phyloP scores from a whole-genome alignment of 352 stramenopile genomes.

The Pythium pyrilobum region DNA sequence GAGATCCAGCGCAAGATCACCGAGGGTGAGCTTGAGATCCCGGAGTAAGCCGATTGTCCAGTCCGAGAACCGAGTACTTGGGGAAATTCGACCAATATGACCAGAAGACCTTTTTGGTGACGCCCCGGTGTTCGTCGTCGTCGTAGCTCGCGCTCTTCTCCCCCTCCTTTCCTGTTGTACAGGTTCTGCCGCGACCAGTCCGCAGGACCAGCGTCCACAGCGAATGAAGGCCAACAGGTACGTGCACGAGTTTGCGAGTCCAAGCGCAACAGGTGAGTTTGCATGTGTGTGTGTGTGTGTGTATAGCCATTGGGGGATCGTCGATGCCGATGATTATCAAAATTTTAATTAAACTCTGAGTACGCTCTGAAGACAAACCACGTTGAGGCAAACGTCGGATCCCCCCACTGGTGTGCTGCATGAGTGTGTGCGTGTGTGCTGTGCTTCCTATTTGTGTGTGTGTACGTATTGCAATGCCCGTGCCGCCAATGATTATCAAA shows the following conservation, averaged over 20 bases:
- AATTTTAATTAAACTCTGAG: slow-evolving; percentile 26
- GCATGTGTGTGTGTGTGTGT: slow-evolving; percentile 4
- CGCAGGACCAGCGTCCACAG: no score
- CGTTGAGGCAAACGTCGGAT: slow-evolving; percentile 6
- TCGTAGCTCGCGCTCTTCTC: background rate
- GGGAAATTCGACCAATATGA: slow-evolving; percentile 15
- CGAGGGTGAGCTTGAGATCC: slow-evolving; percentile 96
- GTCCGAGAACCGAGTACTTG: background rate
- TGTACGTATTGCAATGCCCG: background rate
- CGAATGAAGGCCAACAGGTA: background rate
- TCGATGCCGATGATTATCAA: slow-evolving; percentile 19
- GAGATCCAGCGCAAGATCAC: slow-evolving; percentile 96
- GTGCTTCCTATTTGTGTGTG: slow-evolving; percentile 2
- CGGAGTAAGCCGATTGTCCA: slow-evolving; percentile 83
- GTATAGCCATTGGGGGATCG: background rate
- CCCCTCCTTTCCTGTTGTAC: no score
- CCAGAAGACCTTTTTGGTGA: slow-evolving; percentile 11
- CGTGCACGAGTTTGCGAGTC: background rate
- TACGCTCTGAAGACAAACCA: slow-evolving; percentile 10
- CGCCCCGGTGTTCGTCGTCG: background rate
- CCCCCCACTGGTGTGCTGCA: background rate
- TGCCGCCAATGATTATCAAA: slow-evolving; percentile 13
- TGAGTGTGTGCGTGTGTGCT: slow-evolving; percentile 9
- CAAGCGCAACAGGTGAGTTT: background rate
- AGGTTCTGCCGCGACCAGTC: no score